Percentiles rank a stretch among this genome's conserved stretches.
Evolutionary conservation across 305 asterid species (phyloP).

Genomic region (Fraxinus paxiana): DNA sequence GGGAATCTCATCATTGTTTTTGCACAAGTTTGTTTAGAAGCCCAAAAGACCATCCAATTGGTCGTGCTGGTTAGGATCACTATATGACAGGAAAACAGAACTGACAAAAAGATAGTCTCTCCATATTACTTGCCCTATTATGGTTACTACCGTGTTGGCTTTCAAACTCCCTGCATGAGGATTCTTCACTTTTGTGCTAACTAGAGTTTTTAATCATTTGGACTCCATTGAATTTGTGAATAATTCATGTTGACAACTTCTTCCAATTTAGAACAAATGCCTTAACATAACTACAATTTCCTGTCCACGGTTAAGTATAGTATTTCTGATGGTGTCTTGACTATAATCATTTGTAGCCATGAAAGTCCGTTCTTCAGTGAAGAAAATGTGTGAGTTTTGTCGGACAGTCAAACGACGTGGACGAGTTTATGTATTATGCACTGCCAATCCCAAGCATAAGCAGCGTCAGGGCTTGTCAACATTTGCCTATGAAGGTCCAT

Average conservation of each 20-base stretch:
- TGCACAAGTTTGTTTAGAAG: background rate
- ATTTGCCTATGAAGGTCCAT: constrained; percentile 60
- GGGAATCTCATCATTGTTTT: background rate
- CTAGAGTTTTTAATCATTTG: background rate
- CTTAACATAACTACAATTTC: background rate
- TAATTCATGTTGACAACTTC: background rate
- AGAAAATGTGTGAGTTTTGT: constrained; percentile 90
- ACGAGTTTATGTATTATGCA: constrained; percentile 74
- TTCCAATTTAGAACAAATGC: background rate
- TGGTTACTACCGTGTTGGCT: background rate
- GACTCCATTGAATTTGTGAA: background rate
- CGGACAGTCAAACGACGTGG: constrained; percentile 82
- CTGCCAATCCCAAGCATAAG: constrained; percentile 93
- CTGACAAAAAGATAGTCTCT: background rate
- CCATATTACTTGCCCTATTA: background rate
- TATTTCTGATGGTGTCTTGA: constrained; percentile 6
- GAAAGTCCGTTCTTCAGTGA: constrained; percentile 95
- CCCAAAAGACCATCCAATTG: background rate
- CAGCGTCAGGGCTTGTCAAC: constrained; percentile 87
- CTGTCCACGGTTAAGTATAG: background rate
- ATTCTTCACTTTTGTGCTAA: background rate
- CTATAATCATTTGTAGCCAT: constrained; percentile 37
- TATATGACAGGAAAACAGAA: background rate
- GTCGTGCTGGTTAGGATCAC: background rate
- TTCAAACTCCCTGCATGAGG: background rate